Evolutionary conservation across 352 stramenopile genomes (phyloP).

Genomic region (Globisporangium emineosum): DNA sequence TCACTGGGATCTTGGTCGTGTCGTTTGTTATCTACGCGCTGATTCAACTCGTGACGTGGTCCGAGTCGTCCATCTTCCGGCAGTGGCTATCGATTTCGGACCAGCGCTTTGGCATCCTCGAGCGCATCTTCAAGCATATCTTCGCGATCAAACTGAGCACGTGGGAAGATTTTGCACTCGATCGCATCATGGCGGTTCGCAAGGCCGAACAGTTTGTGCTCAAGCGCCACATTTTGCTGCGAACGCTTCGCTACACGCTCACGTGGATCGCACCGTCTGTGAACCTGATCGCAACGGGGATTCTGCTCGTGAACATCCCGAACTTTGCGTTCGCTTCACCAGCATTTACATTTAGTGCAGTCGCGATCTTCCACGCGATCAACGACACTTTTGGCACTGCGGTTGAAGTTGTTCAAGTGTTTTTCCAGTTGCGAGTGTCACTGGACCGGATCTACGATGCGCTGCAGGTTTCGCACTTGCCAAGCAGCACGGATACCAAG

Average conservation of each 20-base stretch:
- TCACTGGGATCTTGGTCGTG: slow-evolving; percentile 15
- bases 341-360: slow-evolving; percentile 31
- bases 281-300: slow-evolving; percentile 31
- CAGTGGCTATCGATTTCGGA: slow-evolving; percentile 21
- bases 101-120: slow-evolving; percentile 15
- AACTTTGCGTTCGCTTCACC: slow-evolving; percentile 27
- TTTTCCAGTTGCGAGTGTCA: slow-evolving; percentile 28
- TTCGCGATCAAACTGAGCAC: slow-evolving; percentile 46
- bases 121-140: slow-evolving; percentile 15
- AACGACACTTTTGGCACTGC: slow-evolving; percentile 29
- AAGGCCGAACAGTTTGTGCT: slow-evolving; percentile 33
- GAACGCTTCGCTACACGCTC: slow-evolving; percentile 31
- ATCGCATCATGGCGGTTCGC: slow-evolving; percentile 35
- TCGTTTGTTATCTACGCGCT: slow-evolving; percentile 15
- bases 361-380: slow-evolving; percentile 38
- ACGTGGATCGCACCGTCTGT: slow-evolving; percentile 34
- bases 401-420: slow-evolving; percentile 18
- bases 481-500: background rate
- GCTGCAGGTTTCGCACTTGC: slow-evolving; percentile 12
- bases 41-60: slow-evolving; percentile 18
- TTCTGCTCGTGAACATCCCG: slow-evolving; percentile 24
- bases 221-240: slow-evolving; percentile 21
- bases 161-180: slow-evolving; percentile 54
- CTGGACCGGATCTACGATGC: slow-evolving; percentile 26
- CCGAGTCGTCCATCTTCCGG: slow-evolving; percentile 9